Evolutionary conservation across 768 basidiomycete species (phyloP).

Genomic region (Pholiota conissans): DNA sequence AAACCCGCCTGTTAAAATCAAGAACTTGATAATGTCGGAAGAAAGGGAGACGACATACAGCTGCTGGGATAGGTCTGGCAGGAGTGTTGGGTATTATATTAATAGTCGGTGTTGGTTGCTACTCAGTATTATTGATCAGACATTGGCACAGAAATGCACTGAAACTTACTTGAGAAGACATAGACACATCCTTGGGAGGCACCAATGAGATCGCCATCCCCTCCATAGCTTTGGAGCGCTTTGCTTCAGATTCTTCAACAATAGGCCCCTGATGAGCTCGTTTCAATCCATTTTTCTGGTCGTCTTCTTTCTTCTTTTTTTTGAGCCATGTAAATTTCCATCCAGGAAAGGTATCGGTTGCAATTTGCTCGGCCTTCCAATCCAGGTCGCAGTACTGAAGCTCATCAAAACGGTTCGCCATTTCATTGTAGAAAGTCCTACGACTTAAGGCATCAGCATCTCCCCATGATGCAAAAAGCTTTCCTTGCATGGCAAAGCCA

Average conservation of each 20-base stretch:
- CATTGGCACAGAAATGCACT: background rate
- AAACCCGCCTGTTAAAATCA: background rate
- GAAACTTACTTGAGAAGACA: background rate
- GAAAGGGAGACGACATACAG: background rate
- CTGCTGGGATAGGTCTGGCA: background rate
- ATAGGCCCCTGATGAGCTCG: background rate
- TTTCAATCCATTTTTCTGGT: background rate
- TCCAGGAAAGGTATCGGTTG: constrained; percentile 8
- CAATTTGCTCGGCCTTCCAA: constrained; percentile 13
- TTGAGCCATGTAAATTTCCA: constrained; percentile 10
- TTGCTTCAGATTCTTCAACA: background rate
- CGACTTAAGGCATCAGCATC: constrained; percentile 8
- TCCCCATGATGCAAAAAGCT: constrained; percentile 7
- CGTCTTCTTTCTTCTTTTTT: constrained; percentile 2
- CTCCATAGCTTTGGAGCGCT: background rate
- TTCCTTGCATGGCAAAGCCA: constrained; percentile 6
- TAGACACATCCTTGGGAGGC: background rate
- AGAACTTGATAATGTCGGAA: background rate
- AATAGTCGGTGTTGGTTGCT: background rate
- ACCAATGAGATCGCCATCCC: background rate
- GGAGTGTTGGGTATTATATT: background rate
- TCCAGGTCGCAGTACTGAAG: constrained; percentile 11
- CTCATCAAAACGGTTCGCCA: constrained; percentile 7
- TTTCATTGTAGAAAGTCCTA: constrained; percentile 2
- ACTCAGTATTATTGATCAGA: background rate